These are phyloP conservation scores for Neurospora cerealis DNA, from an alignment of 495 filamentous ascomycete species.

Conservation along the genomic window DNA sequence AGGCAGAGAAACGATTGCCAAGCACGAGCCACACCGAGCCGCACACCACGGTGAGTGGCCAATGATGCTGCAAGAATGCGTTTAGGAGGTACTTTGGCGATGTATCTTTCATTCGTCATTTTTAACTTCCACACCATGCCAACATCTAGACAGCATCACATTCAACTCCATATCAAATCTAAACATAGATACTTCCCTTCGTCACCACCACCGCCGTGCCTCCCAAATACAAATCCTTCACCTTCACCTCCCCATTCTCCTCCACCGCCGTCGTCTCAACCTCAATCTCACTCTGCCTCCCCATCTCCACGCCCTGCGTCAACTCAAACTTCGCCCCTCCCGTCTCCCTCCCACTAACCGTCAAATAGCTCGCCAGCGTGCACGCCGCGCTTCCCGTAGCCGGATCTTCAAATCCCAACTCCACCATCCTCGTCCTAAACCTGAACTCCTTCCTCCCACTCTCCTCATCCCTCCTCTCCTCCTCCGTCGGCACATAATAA, in stretches of 20 bases:
- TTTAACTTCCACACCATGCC: neutral
- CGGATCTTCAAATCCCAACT: conserved; percentile 53
- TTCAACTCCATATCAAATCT: neutral
- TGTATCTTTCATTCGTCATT: neutral
- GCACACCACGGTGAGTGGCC: neutral
- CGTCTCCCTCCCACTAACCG: conserved; percentile 31
- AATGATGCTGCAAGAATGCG: neutral
- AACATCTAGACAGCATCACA: neutral
- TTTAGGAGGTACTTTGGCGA: neutral
- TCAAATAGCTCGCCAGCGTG: conserved; percentile 47
- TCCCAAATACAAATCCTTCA: conserved; percentile 44
- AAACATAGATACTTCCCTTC: conserved; percentile 31
- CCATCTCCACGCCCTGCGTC: conserved; percentile 75
- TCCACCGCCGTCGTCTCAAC: conserved; percentile 33
- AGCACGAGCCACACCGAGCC: neutral
- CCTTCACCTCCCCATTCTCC: conserved; percentile 19
- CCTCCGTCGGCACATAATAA: conserved; percentile 40
- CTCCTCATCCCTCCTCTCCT: conserved; percentile 6
- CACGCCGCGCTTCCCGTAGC: conserved; percentile 58
- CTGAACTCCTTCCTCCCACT: conserved; percentile 9
- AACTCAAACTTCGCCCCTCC: conserved; percentile 36
- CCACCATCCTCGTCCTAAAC: conserved; percentile 42
- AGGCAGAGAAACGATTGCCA: neutral
- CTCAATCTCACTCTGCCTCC: conserved; percentile 47
- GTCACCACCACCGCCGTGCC: conserved; percentile 51